Percentiles rank a stretch among this genome's conserved stretches.
Conservation (phyloP, 2,329 filamentous ascomycete genomes). For the Fusarium sp. region DNA sequence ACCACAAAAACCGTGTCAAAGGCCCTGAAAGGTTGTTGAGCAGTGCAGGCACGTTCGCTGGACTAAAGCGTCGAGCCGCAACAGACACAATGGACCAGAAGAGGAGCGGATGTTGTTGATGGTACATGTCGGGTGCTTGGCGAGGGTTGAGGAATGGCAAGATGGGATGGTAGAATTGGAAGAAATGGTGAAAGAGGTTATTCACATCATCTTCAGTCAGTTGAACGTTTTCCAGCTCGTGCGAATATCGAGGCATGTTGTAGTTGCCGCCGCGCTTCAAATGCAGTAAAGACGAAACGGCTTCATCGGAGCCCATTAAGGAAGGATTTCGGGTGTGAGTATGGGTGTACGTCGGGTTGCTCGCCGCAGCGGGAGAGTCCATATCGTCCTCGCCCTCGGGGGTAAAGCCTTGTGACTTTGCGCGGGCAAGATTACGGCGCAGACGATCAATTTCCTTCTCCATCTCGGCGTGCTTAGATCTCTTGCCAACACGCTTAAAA, state of each 20-base stretch:
- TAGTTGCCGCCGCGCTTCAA: constrained; percentile 75
- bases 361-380: constrained; percentile 67
- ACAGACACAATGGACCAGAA: constrained; percentile 88
- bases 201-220: constrained; percentile 72
- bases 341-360: constrained; percentile 67
- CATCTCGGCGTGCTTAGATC: constrained; percentile 87
- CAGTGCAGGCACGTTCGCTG: constrained; percentile 67
- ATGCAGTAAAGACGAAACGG: constrained; percentile 74
- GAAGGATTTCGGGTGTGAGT: constrained; percentile 73
- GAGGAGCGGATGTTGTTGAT: constrained; percentile 80
- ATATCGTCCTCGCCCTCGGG: constrained; percentile 68
- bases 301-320: constrained; percentile 76
- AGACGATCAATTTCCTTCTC: constrained; percentile 82
- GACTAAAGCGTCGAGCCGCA: constrained; percentile 76
- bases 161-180: constrained; percentile 80
- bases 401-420: constrained; percentile 69
- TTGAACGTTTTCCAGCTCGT: constrained; percentile 73
- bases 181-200: constrained; percentile 79
- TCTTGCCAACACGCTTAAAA: constrained; percentile 86
- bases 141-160: constrained; percentile 78
- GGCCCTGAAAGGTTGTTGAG: constrained; percentile 76
- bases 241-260: constrained; percentile 68
- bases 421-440: constrained; percentile 70
- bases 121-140: constrained; percentile 78
- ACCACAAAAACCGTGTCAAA: constrained; percentile 79